These are phyloP conservation scores for Rugosomyces carneus DNA, from an alignment of 1,284 basidiomycete species.

Conservation along the genomic window DNA sequence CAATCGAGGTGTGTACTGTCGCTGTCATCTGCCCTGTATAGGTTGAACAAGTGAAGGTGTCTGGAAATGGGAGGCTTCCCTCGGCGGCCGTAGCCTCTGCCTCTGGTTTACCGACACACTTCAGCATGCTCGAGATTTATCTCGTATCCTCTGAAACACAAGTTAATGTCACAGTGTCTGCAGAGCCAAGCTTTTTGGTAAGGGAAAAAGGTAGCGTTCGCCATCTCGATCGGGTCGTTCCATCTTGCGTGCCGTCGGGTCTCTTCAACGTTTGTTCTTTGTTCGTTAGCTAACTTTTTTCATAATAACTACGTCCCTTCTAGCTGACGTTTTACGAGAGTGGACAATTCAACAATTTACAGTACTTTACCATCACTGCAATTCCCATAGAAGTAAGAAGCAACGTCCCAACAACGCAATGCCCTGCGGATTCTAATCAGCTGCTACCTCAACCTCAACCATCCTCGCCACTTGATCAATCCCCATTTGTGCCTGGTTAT, in stretches of 20 bases:
- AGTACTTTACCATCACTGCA: constrained; percentile 39
- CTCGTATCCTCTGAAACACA: constrained; percentile 37
- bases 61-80: constrained; percentile 38
- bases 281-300: background rate
- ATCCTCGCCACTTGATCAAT: constrained; percentile 21
- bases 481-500: constrained; percentile 12
- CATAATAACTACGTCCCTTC: background rate
- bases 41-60: constrained; percentile 28
- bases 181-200: constrained; percentile 32
- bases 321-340: constrained; percentile 47
- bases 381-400: constrained; percentile 36
- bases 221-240: constrained; percentile 40
- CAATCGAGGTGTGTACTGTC: constrained; percentile 35
- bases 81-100: constrained; percentile 29
- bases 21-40: background rate
- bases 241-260: constrained; percentile 38
- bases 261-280: constrained; percentile 37
- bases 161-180: constrained; percentile 42
- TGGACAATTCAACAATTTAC: constrained; percentile 31
- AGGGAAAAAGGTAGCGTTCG: constrained; percentile 43
- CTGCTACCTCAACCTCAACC: constrained; percentile 33
- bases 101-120: constrained; percentile 33
- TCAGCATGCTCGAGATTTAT: constrained; percentile 41
- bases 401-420: constrained; percentile 22
- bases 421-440: constrained; percentile 25